Evolutionary conservation across 2,329 filamentous ascomycete species (phyloP).

Genomic region (Arthroderma sp.): DNA sequence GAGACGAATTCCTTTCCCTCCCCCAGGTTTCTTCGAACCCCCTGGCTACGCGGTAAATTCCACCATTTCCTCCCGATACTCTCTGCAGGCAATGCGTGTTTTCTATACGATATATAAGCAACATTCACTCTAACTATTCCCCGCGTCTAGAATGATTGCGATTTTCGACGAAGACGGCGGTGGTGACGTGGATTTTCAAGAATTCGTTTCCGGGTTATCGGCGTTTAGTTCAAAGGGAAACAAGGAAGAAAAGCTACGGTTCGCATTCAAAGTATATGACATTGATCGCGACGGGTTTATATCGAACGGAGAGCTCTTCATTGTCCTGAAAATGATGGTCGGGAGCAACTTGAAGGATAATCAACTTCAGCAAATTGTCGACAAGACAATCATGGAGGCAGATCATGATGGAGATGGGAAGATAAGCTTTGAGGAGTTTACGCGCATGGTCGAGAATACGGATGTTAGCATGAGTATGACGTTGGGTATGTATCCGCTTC

Average conservation of each 20-base stretch:
- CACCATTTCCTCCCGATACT: neutral
- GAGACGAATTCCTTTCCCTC: conserved; percentile 92
- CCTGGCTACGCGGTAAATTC: conserved; percentile 69
- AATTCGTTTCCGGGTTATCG: conserved; percentile 89
- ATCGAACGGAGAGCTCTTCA: conserved; percentile 96
- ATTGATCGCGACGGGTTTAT: conserved; percentile 98
- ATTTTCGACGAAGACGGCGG: conserved; percentile 98
- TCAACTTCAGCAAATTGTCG: conserved; percentile 95
- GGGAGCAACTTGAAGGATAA: conserved; percentile 98
- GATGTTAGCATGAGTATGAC: conserved; percentile 58
- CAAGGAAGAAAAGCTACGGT: conserved; percentile 95
- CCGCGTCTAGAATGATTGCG: conserved; percentile 68
- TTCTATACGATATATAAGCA: neutral
- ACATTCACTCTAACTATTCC: neutral
- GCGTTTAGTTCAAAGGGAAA: conserved; percentile 97
- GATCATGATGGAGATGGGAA: conserved; percentile 92
- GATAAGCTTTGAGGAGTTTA: conserved; percentile 99
- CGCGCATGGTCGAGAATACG: conserved; percentile 96
- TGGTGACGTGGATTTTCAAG: conserved; percentile 95
- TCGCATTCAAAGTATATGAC: conserved; percentile 99
- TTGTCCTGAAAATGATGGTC: conserved; percentile 99
- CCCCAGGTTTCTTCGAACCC: conserved; percentile 97
- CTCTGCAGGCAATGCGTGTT: too few relatives aligned
- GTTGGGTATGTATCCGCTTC: conserved; percentile 36
- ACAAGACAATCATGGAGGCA: conserved; percentile 99